phyloP scores from a whole-genome alignment of 2,329 filamentous ascomycete species.

The Aureobasidium pullulans region DNA sequence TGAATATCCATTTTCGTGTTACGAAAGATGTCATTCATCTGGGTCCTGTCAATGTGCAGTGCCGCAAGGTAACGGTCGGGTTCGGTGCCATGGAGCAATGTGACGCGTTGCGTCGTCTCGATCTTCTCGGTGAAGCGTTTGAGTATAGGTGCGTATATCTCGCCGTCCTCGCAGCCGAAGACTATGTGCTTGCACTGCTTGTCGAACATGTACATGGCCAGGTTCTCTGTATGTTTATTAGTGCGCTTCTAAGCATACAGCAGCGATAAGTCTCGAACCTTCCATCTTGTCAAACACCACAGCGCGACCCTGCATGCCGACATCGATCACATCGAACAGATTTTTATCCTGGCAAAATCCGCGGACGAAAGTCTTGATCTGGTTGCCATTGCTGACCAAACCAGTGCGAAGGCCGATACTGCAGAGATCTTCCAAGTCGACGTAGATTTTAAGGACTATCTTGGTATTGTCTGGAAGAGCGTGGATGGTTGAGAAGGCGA shows the following conservation, averaged over 20 bases:
- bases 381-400: constrained; percentile 43
- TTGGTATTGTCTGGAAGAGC: constrained; percentile 37
- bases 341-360: constrained; percentile 52
- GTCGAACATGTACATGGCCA: constrained; percentile 50
- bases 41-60: constrained; percentile 44
- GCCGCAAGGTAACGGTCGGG: constrained; percentile 47
- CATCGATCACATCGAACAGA: constrained; percentile 55
- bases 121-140: constrained; percentile 42
- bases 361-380: constrained; percentile 48
- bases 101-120: constrained; percentile 41
- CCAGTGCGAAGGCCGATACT: constrained; percentile 40
- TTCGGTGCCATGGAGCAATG: constrained; percentile 49
- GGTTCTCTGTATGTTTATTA: constrained; percentile 36
- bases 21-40: constrained; percentile 48
- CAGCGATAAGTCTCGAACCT: constrained; percentile 25
- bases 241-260: background rate
- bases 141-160: constrained; percentile 46
- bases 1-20: constrained; percentile 40
- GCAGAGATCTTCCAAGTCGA: constrained; percentile 37
- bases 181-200: constrained; percentile 55
- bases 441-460: constrained; percentile 40
- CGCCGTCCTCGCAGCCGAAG: constrained; percentile 52
- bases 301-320: constrained; percentile 20
- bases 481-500: constrained; percentile 28
- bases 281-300: constrained; percentile 42